A percentile compares a stretch with the other conserved stretches of the same genome.
Evolutionary conservation across 1,139 yeast species (phyloP).

Genomic region (Nakaseomyces nivariensis): DNA sequence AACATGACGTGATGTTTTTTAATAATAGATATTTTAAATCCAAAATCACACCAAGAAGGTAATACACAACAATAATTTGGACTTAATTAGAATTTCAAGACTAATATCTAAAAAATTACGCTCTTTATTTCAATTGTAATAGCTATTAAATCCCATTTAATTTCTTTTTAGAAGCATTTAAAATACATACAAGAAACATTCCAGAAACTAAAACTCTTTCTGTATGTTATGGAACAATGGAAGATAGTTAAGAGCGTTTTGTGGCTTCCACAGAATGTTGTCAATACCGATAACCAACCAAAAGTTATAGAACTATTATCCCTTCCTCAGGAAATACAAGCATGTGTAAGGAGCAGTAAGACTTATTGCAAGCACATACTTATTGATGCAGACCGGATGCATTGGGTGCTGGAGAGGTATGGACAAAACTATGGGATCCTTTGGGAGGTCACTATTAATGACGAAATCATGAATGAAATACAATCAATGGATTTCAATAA

Average conservation of each 20-base stretch:
- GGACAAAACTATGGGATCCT: background rate
- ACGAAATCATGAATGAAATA: background rate
- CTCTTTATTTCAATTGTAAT: no score
- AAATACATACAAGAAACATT: background rate
- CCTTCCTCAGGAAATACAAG: conserved; percentile 8
- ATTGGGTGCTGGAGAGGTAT: background rate
- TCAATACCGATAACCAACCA: conserved; percentile 6
- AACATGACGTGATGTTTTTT: no score
- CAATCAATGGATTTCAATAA: background rate
- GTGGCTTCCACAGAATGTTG: conserved; percentile 9
- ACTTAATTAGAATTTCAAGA: no score
- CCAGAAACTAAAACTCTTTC: no score
- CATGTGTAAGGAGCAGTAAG: background rate
- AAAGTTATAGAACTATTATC: conserved; percentile 5
- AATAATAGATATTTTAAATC: no score
- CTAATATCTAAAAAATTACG: no score
- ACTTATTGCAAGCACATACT: conserved; percentile 7
- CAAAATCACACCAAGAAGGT: no score
- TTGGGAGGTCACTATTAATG: background rate
- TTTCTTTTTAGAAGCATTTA: background rate
- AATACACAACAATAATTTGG: no score
- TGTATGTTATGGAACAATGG: conserved; percentile 16
- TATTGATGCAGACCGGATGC: conserved; percentile 1
- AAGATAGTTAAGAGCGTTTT: conserved; percentile 9
- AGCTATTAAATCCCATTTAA: background rate